Evolutionary conservation across 371 early-diverging fungal species (phyloP).

Genomic region (Apophysomyces ossiformis): DNA sequence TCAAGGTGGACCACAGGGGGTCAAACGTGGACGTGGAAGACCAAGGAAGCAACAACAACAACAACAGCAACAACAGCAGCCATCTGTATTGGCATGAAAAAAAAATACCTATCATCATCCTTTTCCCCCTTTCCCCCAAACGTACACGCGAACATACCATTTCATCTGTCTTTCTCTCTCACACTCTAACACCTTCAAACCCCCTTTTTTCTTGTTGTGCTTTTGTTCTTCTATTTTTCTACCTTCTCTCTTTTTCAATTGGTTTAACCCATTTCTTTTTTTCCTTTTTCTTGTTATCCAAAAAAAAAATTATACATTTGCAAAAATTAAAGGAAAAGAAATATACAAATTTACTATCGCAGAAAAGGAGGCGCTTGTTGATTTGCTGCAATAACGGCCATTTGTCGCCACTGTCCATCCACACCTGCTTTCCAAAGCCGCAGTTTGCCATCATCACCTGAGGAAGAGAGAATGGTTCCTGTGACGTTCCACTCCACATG

Average conservation of each 20-base stretch:
- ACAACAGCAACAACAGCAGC: not conserved
- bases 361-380: constrained; percentile 22
- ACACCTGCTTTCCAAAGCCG: constrained; percentile 84
- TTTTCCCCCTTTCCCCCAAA: not conserved
- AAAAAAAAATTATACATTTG: not conserved
- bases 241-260: not conserved
- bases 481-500: constrained; percentile 93
- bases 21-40: constrained; percentile 6
- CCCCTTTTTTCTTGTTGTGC: not conserved
- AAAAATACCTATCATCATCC: not conserved
- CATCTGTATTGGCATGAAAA: not conserved
- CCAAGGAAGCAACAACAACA: constrained; percentile 6
- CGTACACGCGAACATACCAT: not conserved
- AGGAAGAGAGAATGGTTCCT: constrained; percentile 87
- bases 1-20: not conserved
- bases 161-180: not conserved
- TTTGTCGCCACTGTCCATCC: constrained; percentile 72
- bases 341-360: not conserved
- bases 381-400: constrained; percentile 65
- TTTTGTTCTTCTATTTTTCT: not conserved
- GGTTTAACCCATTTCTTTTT: not conserved
- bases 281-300: not conserved
- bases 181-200: not conserved
- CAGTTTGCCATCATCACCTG: constrained; percentile 92
- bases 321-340: not conserved